These are phyloP conservation scores for Tetrahymena elliotti DNA, from an alignment of 73 alveolate species.

Conservation along the genomic window DNA sequence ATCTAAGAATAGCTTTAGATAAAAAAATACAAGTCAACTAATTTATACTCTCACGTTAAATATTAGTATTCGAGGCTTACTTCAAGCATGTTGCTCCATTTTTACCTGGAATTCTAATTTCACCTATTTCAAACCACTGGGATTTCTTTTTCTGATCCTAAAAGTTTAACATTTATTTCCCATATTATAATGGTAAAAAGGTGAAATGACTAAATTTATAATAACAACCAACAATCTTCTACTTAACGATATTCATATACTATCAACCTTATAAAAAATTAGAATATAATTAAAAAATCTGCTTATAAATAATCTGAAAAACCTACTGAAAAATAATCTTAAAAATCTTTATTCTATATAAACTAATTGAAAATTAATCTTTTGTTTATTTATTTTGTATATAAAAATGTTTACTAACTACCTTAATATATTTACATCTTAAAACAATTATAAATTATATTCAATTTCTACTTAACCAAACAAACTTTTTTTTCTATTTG, in stretches of 20 bases:
- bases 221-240: too few species aligned
- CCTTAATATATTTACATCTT: background rate
- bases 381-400: background rate
- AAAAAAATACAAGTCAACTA: background rate
- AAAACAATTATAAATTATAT: too few species aligned
- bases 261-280: too few species aligned
- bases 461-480: background rate
- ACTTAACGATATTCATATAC: too few species aligned
- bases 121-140: background rate
- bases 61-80: background rate
- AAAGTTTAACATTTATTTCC: background rate
- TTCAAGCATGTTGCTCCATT: background rate
- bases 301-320: too few species aligned
- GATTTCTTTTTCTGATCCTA: background rate
- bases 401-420: background rate
- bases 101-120: background rate
- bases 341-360: background rate
- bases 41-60: background rate
- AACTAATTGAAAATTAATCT: too few species aligned
- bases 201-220: too few species aligned
- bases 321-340: background rate
- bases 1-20: background rate
- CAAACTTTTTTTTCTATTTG: background rate
- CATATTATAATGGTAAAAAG: too few species aligned
- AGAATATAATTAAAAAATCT: too few species aligned